phyloP scores from a whole-genome alignment of 1,284 basidiomycete species.

The Ceratobasidium papillatum region DNA sequence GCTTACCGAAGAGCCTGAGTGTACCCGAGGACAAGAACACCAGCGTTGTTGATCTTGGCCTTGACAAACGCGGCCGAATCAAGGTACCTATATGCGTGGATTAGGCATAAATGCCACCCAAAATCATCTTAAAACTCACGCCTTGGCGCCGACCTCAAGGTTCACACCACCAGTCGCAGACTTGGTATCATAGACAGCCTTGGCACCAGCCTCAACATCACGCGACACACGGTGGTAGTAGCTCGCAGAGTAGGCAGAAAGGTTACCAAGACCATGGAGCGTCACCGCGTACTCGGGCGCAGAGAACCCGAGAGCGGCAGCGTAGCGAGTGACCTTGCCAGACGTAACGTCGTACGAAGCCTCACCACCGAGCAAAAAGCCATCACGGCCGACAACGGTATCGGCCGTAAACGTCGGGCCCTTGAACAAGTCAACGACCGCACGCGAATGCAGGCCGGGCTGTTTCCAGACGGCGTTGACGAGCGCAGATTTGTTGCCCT shows the following conservation, averaged over 20 bases:
- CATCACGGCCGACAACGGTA: conserved; percentile 94
- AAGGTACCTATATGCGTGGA: conserved; percentile 65
- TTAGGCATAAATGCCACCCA: neutral
- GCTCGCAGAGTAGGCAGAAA: conserved; percentile 92
- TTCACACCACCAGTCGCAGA: conserved; percentile 86
- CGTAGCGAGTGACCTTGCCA: conserved; percentile 92
- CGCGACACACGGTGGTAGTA: conserved; percentile 98
- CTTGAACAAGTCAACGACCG: conserved; percentile 94
- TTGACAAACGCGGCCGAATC: conserved; percentile 93
- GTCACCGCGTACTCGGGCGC: conserved; percentile 98
- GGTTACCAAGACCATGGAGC: conserved; percentile 93
- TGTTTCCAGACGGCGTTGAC: conserved; percentile 93
- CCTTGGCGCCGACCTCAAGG: conserved; percentile 97
- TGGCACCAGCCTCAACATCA: conserved; percentile 98
- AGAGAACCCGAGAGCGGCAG: conserved; percentile 91
- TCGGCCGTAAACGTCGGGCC: conserved; percentile 98
- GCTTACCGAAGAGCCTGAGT: conserved; percentile 76
- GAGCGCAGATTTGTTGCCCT: conserved; percentile 82
- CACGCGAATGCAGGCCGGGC: conserved; percentile 93
- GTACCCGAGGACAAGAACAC: conserved; percentile 84
- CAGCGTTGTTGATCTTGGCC: conserved; percentile 98
- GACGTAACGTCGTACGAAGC: conserved; percentile 96
- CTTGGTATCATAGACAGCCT: conserved; percentile 97
- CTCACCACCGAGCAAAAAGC: conserved; percentile 97
- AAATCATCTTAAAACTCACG: conserved; percentile 60